phyloP scores from a whole-genome alignment of 371 early-diverging fungal genomes.

The Amoeboaphelidium protococcarum region DNA sequence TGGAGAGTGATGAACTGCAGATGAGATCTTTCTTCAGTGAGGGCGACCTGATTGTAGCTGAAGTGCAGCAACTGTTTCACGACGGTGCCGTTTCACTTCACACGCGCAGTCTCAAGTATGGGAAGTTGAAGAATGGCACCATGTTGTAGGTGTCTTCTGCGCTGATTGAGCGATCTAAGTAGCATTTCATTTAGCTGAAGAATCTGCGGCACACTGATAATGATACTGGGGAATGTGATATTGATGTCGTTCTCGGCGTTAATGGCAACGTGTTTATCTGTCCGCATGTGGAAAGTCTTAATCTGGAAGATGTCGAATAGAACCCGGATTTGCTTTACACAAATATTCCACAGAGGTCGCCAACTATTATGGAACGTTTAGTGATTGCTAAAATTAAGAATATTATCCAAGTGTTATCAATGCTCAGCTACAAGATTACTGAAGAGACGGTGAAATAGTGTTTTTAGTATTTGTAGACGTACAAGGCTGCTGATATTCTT shows the following conservation, averaged over 20 bases:
- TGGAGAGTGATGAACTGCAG: conserved; percentile 90
- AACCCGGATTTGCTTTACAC: conserved; percentile 38
- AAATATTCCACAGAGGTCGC: conserved; percentile 41
- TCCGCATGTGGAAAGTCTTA: conserved; percentile 29
- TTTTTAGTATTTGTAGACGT: too few species aligned
- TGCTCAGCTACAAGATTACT: not conserved
- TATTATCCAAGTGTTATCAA: not conserved
- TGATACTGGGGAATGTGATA: too few species aligned
- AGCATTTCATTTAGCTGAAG: conserved; percentile 63
- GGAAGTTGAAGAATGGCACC: conserved; percentile 72
- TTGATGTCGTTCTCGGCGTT: conserved; percentile 74
- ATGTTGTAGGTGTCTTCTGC: conserved; percentile 57
- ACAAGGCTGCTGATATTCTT: too few species aligned
- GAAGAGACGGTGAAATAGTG: not conserved
- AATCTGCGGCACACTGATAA: too few species aligned
- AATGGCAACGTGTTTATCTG: conserved; percentile 93
- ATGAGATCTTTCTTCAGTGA: conserved; percentile 90
- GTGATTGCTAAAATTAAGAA: not conserved
- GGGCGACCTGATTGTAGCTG: conserved; percentile 88
- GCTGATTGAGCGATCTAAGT: conserved; percentile 63
- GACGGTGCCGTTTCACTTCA: conserved; percentile 80
- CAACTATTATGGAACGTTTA: not conserved
- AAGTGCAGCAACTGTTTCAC: conserved; percentile 69
- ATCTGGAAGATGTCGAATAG: conserved; percentile 9
- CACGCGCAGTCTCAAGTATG: conserved; percentile 85